Evolutionary conservation across 345 rosid genomes (phyloP), one percentile per base, ranked within the genome.

Genomic region (Hypericum perforatum): DNA sequence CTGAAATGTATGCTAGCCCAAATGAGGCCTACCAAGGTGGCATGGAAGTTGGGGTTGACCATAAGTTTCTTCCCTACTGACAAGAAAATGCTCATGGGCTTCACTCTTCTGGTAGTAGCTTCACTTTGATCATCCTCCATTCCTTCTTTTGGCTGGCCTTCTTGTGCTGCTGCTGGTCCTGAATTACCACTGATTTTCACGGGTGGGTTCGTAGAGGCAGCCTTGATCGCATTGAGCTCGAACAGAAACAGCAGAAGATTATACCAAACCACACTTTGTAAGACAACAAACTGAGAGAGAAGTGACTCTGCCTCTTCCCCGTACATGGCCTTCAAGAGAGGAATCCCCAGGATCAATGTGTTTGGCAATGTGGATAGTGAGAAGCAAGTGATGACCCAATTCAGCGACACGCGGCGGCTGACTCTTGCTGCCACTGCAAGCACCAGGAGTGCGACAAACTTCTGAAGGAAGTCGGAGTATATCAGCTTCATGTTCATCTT

Each of bases 1-100:
- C 86, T 79, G 82, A 79, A 87, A 41, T 78, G 86, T 63, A 91
- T 64, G 70, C 77, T 63, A 43, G 98, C 86, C 96, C 95, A 91
- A 12, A 79, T 67, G 36, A 91, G 72, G 55, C 82, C 95, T 37
- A 77, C 9, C 41, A 78, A 13, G 52, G 96, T 73, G 56, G 90
- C 88, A 71, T 87, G 79, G 32, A 87, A 82, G 54, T 91, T 91
- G 47, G 96, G 98, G 66, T 87, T 91, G 45, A 49, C 41, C 41
- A 81, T 39, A 43, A 87, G 89, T 63, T 82, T 85, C 76, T 50
- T 77, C 59, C 76, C 87, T 56, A 84, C 96, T 43, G 70, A 76
- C 57, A 71, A 60, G 48, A 91, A 51, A 70, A 87, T 66, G 53
- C 53, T 49, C 66, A 58, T n/a, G 40, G 78, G 56, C 63, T 77